These are phyloP conservation scores for Cystobasidium pallidum DNA, from an alignment of 1,284 basidiomycete species.

Conservation along the genomic window DNA sequence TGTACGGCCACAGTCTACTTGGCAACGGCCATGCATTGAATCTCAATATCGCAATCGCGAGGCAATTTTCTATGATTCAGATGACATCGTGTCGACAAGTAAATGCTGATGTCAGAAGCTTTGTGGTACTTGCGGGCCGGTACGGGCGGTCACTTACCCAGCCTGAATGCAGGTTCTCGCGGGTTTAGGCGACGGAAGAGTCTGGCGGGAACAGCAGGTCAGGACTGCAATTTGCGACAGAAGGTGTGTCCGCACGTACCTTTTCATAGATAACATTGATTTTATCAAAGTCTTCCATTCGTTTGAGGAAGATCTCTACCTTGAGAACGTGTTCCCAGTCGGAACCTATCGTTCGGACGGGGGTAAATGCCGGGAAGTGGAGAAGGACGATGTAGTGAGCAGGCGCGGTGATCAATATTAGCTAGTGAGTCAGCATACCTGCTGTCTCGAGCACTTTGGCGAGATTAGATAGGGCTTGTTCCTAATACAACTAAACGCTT, in stretches of 20 bases:
- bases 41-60: slow-evolving; percentile 34
- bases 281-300: slow-evolving; percentile 40
- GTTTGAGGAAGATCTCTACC: slow-evolving; percentile 38
- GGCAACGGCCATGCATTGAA: slow-evolving; percentile 25
- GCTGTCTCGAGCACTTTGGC: slow-evolving; percentile 33
- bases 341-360: background rate
- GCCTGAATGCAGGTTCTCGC: slow-evolving; percentile 43
- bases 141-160: slow-evolving; percentile 4
- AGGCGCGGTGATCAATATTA: no score
- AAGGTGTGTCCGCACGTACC: background rate
- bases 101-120: background rate
- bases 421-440: no score
- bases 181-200: slow-evolving; percentile 26
- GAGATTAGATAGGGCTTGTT: slow-evolving; percentile 24
- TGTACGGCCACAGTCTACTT: slow-evolving; percentile 25
- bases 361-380: background rate
- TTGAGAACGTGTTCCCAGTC: slow-evolving; percentile 35
- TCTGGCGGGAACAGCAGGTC: slow-evolving; percentile 17
- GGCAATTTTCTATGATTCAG: slow-evolving; percentile 5
- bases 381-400: background rate
- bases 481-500: background rate
- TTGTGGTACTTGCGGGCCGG: background rate
- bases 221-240: background rate
- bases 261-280: slow-evolving; percentile 36
- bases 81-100: background rate